Percentiles rank a stretch among this genome's conserved stretches.
These are phyloP conservation scores for Flagelloscypha sp. DNA, from an alignment of 768 basidiomycete species.

Conservation along the genomic window DNA sequence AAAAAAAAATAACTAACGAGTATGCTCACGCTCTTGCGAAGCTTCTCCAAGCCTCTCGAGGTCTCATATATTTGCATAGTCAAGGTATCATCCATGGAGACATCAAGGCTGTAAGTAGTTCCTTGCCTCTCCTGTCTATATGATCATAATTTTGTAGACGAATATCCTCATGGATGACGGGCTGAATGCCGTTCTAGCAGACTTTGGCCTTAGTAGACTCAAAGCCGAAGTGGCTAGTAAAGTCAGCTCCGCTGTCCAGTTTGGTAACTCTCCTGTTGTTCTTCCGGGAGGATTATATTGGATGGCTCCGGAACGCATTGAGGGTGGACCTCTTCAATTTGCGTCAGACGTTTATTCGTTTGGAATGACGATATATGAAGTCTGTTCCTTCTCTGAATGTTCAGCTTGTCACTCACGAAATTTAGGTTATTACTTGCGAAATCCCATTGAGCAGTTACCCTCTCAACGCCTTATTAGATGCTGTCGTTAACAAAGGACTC, in stretches of 20 bases:
- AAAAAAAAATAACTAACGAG: background rate
- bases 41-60: constrained; percentile 10
- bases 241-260: constrained; percentile 2
- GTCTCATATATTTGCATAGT: constrained; percentile 25
- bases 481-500: constrained; percentile 8
- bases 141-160: constrained; percentile 17
- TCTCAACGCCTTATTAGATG: constrained; percentile 8
- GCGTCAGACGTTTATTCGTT: constrained; percentile 16
- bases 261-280: too few relatives aligned
- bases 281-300: constrained; percentile 11
- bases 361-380: constrained; percentile 17
- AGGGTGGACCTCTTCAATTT: constrained; percentile 7
- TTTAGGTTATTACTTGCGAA: constrained; percentile 12
- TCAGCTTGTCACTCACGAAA: too few relatives aligned
- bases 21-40: constrained; percentile 3
- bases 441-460: constrained; percentile 12
- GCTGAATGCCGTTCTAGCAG: constrained; percentile 38
- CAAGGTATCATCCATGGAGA: constrained; percentile 35
- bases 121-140: background rate
- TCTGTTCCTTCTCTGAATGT: background rate
- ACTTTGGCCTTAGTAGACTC: constrained; percentile 33
- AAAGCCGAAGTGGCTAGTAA: too few relatives aligned
- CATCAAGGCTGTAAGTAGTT: constrained; percentile 29
- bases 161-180: constrained; percentile 38
- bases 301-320: constrained; percentile 14